Evolutionary conservation across 2,329 filamentous ascomycete genomes (phyloP), one percentile per base, ranked within the genome.

Genomic region (Phaeosphaeriaceae sp.): DNA sequence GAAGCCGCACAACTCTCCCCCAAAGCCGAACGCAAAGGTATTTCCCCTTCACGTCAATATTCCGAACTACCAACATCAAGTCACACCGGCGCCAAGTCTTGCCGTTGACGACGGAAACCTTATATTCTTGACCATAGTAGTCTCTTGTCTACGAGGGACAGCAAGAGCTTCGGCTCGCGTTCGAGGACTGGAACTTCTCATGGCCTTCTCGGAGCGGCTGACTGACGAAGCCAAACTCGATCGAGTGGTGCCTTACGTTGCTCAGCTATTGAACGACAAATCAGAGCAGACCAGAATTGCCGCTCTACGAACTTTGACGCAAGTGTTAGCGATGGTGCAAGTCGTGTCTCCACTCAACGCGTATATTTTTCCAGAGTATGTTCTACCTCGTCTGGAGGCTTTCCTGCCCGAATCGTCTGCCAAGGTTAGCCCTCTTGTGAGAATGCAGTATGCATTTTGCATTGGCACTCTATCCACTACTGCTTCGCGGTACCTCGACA

Each of bases 161-260:
- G 92, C 93, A 5, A 89, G 94, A 67, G 88, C 94, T 2, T 90
- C 92, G n/a, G 92, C 94, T 24, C 90, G 93, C 66, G 84, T 97
- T 44, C 89, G 93, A 68, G 95, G 93, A 1, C 97, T 95, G 72
- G 95, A 99, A 75, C 85, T 99, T 43, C 84, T 99, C 49, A 81
- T 99, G 51, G 94, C 94, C 2, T 97, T 99, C 76, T 89, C 94
- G 0, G 94, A 98, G 78, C 86, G 91, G 59, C 79, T 98, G 23
- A 97, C 94, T 0, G 96, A 99, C 74, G 95, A 99, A 79, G 94
- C 94, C 2, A 98, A 97, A 77, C 83, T 99, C 50, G 96, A 99
- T 77, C 88, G 95, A 51, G 91, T 98, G 23, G 81, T 99, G 51
- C 95, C 95, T 1, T 97, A 97, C 74, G 82, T 98, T 35, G 91